Percentiles rank a stretch among this genome's conserved stretches.
Evolutionary conservation across 2,329 filamentous ascomycete species (phyloP).

Genomic region (Ceratocystis colombiana): DNA sequence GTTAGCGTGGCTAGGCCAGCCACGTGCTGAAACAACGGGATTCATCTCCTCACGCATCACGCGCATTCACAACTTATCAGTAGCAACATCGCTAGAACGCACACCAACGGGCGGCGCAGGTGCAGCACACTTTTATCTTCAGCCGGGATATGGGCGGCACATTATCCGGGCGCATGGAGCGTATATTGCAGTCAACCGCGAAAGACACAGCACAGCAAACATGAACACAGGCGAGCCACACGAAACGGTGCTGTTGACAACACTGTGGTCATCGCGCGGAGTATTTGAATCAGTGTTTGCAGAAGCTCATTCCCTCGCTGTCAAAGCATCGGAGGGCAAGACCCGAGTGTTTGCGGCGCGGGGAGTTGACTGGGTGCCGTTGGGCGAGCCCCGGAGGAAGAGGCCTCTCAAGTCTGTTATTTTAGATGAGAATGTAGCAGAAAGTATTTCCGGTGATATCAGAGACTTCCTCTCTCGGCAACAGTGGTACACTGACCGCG

Average conservation of each 20-base stretch:
- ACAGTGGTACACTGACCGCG: conserved; percentile 87
- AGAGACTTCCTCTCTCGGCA: conserved; percentile 68
- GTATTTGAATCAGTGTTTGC: conserved; percentile 84
- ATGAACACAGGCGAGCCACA: conserved; percentile 78
- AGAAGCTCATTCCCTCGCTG: conserved; percentile 73
- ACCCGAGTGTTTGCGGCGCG: conserved; percentile 82
- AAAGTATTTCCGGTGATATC: conserved; percentile 69
- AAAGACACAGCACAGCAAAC: conserved; percentile 76
- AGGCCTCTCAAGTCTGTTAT: conserved; percentile 81
- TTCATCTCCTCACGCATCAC: conserved; percentile 50
- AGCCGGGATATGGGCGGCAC: conserved; percentile 84
- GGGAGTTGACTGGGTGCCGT: conserved; percentile 72
- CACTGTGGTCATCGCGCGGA: conserved; percentile 77
- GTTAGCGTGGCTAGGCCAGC: conserved; percentile 83
- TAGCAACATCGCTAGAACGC: conserved; percentile 46
- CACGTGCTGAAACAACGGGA: conserved; percentile 51
- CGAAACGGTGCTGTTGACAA: conserved; percentile 86
- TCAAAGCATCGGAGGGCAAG: conserved; percentile 76
- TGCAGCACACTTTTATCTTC: conserved; percentile 66
- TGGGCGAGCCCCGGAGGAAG: conserved; percentile 78
- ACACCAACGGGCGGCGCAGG: conserved; percentile 50
- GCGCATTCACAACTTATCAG: conserved; percentile 50
- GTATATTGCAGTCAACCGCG: conserved; percentile 75
- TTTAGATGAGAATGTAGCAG: conserved; percentile 71
- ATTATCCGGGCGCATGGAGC: conserved; percentile 77